Base-by-base conservation (phyloP, 2,329 filamentous ascomycete genomes). In the Neoscytalidium dimidiatum region DNA sequence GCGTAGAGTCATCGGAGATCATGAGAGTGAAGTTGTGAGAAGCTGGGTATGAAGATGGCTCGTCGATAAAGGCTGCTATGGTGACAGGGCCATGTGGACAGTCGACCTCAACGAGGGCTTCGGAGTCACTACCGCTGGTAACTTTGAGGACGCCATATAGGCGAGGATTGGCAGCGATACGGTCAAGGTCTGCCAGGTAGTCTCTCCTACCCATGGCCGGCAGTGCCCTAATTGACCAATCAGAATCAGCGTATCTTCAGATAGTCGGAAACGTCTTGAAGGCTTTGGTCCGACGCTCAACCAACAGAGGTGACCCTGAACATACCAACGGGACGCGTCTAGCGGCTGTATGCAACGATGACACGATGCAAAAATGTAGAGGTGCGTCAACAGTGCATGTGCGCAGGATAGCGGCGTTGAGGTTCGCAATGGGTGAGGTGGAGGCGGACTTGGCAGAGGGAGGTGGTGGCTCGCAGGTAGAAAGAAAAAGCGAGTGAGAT, bases 41-140 rank as follows among this genome's bases (percentile, higher is more conserved):
- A 1, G 77, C 77, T 0, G 88, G 88, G 68, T 91, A 91, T 7
- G 86, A 83, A 13, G 82, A 82, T 3, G 89, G 78, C 67, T 90
- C 88, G 78, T 72, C 41, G 17, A 78, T 64, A 48, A 76, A 60
- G 21, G 76, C 80, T n/a, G 79, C 81, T 53, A 82, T 72, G 29
- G 71, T 70, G 63, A 78, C 69, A 5, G 73, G 64, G 21, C 69
- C 69, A 38, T 73, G 69, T 5, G 73, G 70, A 23, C 78, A 77
- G 46, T 72, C 66, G 69, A 84, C 91, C 4, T 77, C 90, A 14
- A 83, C 83, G 64, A 96, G 82, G 64, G 91, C 87, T 58, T 90
- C 91, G 74, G 94, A 90, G 33, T 90, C 89, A 4, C 88, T 86
- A 17, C 90, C 90, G 38, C 81, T 79, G 35, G 79, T 78, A 26